A percentile compares a stretch with the other conserved stretches of the same genome.
phyloP scores from a whole-genome alignment of 805 yeast species.

The Starmerella tilneyi region DNA sequence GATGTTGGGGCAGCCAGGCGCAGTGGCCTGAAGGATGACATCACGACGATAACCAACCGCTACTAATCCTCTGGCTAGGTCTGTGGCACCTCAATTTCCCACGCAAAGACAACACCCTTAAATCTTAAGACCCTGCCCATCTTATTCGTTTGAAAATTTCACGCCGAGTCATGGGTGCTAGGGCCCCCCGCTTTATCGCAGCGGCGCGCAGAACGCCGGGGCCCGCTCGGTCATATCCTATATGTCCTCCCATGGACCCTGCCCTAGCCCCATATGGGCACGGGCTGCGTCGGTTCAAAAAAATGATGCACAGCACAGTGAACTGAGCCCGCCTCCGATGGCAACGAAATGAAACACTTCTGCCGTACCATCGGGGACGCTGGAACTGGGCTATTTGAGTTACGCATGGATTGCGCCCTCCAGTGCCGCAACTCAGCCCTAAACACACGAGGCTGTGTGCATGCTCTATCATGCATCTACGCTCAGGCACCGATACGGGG shows the following conservation, averaged over 20 bases:
- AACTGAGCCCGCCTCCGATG: background rate
- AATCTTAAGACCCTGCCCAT: background rate
- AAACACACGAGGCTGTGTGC: background rate
- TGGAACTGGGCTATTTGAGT: too few relatives aligned
- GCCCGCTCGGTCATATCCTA: constrained; percentile 2
- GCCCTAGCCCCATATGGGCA: constrained; percentile 4
- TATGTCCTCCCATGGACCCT: background rate
- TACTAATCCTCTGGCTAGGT: too few relatives aligned
- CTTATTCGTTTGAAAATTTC: background rate
- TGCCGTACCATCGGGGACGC: too few relatives aligned
- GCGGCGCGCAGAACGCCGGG: too few relatives aligned
- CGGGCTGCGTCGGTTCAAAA: constrained; percentile 10
- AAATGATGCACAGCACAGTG: constrained; percentile 2
- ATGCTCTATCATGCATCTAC: background rate
- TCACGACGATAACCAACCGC: too few relatives aligned
- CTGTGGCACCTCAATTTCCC: too few relatives aligned
- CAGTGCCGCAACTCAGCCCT: background rate
- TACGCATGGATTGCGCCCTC: too few relatives aligned
- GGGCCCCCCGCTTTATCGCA: too few relatives aligned
- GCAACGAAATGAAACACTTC: too few relatives aligned
- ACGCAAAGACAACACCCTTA: too few relatives aligned
- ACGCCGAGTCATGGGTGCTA: constrained; percentile 2
- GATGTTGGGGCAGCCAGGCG: too few relatives aligned
- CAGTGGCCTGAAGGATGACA: too few relatives aligned
- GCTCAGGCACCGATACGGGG: constrained; percentile 6